Base-by-base conservation (phyloP, 129 eudicot species). In the Arctium lappa region DNA sequence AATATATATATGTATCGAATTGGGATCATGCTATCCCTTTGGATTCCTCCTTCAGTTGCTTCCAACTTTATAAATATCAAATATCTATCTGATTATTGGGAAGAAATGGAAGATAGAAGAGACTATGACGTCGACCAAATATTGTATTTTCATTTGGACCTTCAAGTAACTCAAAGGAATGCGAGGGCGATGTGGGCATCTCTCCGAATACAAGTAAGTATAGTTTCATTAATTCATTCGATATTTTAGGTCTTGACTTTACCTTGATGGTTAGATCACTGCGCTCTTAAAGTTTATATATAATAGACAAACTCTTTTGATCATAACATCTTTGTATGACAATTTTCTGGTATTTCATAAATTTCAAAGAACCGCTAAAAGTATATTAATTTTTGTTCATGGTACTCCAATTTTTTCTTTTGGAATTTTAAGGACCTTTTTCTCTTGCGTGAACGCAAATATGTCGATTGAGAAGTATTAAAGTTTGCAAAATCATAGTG, bases 11-110 rank as follows among this genome's bases (percentile, higher is more conserved):
- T 75, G 6, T 56, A 72, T 5, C 18, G 77, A 79, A 80, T 81
- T 89, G 77, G 98, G 97, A 91, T 92, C 97, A 90, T 94, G 98
- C 91, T 80, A 94, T 94, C 97, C 89, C 89, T 94, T 94, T 86
- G 98, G 98, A 94, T 94, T 88, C 87, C 82, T 94, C 94, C 98
- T 92, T 90, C 72, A 84, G 89, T 82, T 76, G 93, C 97, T 94
- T 87, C 87, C 66, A 76, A 46, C 53, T 37, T 44, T 69, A 6
- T 6, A 71, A 70, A 37, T 44, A 77, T 18, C 74, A 66, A 0
- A 63, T 18, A 27, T 7, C 22, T 6, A 2, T 44, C 1, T 34
- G 32, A 6, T 42, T 0, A 18, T 3, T 3, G 18, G 34, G 50
- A 39, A 63, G 8, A 56, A 32, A 4, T 37, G 34, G 60, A 62